Conservation (phyloP, 2,329 filamentous ascomycete species). For the Penicillium corylophilum region DNA sequence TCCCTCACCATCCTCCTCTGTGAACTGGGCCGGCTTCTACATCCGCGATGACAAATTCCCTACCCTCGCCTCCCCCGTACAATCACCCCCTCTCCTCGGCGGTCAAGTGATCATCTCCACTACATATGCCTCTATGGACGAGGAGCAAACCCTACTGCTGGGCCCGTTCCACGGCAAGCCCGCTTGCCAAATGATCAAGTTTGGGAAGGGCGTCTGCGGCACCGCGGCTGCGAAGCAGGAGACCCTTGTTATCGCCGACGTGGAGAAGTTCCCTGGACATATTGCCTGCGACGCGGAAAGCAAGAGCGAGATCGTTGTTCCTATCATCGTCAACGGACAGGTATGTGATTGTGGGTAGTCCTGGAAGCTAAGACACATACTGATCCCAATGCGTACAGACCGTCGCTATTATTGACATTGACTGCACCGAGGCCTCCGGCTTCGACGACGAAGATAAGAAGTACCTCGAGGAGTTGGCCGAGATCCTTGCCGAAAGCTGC, state of each 20-base stretch:
- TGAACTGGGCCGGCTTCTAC: conserved; percentile 53
- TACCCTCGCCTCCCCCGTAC: conserved; percentile 22
- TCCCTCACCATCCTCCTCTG: conserved; percentile 41
- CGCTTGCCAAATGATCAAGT: conserved; percentile 49
- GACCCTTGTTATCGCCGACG: conserved; percentile 46
- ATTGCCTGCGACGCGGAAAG: conserved; percentile 52
- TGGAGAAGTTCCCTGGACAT: conserved; percentile 47
- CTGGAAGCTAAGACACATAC: background rate
- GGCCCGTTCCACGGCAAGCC: conserved; percentile 51
- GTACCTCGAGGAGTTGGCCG: conserved; percentile 43
- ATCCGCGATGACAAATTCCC: conserved; percentile 46
- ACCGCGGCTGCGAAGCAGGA: conserved; percentile 41
- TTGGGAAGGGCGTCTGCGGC: conserved; percentile 50
- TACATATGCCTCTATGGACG: conserved; percentile 19
- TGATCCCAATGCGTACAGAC: conserved; percentile 31
- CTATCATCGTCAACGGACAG: conserved; percentile 42
- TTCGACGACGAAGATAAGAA: conserved; percentile 48
- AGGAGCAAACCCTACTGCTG: conserved; percentile 38
- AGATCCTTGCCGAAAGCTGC: conserved; percentile 41
- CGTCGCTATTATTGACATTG: conserved; percentile 50
- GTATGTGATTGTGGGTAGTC: conserved; percentile 25
- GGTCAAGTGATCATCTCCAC: conserved; percentile 23
- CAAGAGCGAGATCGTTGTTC: conserved; percentile 52
- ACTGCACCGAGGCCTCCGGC: conserved; percentile 44
- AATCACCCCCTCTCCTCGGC: conserved; percentile 21